Evolutionary conservation across 495 filamentous ascomycete species (phyloP), one percentile per base, ranked within the genome.

Genomic region (Talaromyces thailandensis): DNA sequence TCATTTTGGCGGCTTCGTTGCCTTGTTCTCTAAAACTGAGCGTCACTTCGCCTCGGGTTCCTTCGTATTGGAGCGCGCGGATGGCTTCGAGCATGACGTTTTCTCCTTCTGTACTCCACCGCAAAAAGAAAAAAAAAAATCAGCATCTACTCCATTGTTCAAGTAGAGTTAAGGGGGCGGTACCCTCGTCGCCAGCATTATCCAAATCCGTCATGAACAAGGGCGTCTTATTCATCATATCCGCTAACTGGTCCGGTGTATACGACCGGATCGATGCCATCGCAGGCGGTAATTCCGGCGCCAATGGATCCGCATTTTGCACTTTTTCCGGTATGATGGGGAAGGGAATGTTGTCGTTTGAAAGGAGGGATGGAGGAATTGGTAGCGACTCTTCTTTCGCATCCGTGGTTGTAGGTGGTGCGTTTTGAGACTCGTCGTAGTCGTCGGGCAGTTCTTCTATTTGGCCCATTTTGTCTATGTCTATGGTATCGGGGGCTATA

Each of bases 141-240:
- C 40, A 26, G 28, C 23, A 51, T 43, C 4, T 60, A n/a, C 4
- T 45, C 2, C 24, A 18, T 60, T 24, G 6, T 50, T 29, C 45
- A 21, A 26, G 37, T 31, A 26, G 31, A 62, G 58, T 24, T 25
- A 60, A 29, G 63, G 45, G 24, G 52, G 63, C 26, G 32, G 26
- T 25, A 55, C 80, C 76, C 68, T 83, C 81, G 66, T 77, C 82
- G 25, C 79, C 81, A 12, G 81, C 79, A 64, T 93, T 87, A 64
- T 91, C 89, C 11, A 97, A 82, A 64, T 87, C 83, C 6, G 90
- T 97, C 94, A 98, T 98, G 78, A 98, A 98, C 29, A 98, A 79
- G 6, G 95, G 94, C 12, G 84, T 86, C 66, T 86, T 84, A 69
- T 92, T 92, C 73, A 96, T 79, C 65, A 92, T 87, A 25, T 81